Evolutionary conservation across 2,329 filamentous ascomycete species (phyloP).

Genomic region (Lachnellula subtilissima): DNA sequence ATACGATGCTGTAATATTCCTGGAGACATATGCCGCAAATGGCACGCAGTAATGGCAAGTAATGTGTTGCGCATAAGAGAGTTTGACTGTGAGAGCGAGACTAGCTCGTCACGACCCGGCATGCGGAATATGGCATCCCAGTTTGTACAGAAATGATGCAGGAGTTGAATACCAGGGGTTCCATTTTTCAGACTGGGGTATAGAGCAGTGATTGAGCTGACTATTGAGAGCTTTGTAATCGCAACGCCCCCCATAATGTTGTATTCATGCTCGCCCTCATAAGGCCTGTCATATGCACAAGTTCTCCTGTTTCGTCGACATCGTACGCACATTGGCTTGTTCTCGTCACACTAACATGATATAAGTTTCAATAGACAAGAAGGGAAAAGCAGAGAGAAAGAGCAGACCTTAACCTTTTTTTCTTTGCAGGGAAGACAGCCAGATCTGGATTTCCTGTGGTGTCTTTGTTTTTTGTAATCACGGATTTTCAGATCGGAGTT

Average conservation of each 20-base stretch:
- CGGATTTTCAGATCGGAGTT: slow-evolving; percentile 14
- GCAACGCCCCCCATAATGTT: slow-evolving; percentile 12
- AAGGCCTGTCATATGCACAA: slow-evolving; percentile 12
- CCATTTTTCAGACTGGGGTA: slow-evolving; percentile 12
- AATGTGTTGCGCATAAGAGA: slow-evolving; percentile 15
- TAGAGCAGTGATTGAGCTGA: slow-evolving; percentile 13
- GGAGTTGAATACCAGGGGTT: slow-evolving; percentile 13
- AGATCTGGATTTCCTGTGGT: slow-evolving; percentile 14
- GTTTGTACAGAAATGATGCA: slow-evolving; percentile 14
- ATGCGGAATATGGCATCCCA: slow-evolving; percentile 14
- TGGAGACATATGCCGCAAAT: slow-evolving; percentile 14
- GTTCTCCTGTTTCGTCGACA: slow-evolving; percentile 14
- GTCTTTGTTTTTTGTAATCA: slow-evolving; percentile 15
- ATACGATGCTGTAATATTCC: slow-evolving; percentile 14
- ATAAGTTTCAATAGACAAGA: slow-evolving; percentile 15
- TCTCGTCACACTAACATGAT: slow-evolving; percentile 13
- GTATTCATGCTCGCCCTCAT: slow-evolving; percentile 14
- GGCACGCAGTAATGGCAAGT: slow-evolving; percentile 13
- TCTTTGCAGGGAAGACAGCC: slow-evolving; percentile 14
- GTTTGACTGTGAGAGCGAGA: slow-evolving; percentile 14
- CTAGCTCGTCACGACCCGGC: slow-evolving; percentile 13
- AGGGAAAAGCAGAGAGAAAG: slow-evolving; percentile 12
- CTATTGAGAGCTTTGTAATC: slow-evolving; percentile 12
- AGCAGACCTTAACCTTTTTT: slow-evolving; percentile 14
- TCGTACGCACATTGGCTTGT: slow-evolving; percentile 12